Conservation (phyloP, 305 asterid genomes). For the Ilex paraguariensis region DNA sequence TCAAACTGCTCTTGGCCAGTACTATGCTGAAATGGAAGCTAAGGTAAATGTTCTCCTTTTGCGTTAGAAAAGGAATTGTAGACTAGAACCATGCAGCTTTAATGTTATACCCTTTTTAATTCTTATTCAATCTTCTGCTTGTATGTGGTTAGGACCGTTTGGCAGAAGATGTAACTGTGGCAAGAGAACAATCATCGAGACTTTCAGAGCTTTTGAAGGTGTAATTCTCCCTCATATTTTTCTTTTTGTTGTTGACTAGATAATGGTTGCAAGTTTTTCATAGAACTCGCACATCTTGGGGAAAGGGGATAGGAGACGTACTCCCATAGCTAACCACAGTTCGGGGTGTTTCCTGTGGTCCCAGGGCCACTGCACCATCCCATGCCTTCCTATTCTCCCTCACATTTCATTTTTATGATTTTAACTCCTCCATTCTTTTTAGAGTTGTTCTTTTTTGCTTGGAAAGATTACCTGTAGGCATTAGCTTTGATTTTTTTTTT, state of each 20-base stretch:
- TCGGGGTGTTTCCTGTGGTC: too few relatives aligned
- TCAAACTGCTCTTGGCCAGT: conserved; percentile 98
- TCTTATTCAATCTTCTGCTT: conserved; percentile 2
- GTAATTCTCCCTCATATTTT: conserved; percentile 9
- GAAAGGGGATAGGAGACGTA: too few relatives aligned
- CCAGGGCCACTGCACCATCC: too few relatives aligned
- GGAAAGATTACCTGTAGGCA: too few relatives aligned
- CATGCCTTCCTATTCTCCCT: too few relatives aligned
- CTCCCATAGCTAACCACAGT: too few relatives aligned
- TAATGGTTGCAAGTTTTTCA: background rate
- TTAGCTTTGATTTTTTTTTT: too few relatives aligned
- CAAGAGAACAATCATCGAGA: conserved; percentile 71
- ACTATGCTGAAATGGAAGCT: conserved; percentile 98
- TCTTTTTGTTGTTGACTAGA: background rate
- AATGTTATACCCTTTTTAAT: background rate
- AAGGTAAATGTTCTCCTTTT: conserved; percentile 46
- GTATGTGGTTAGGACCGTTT: conserved; percentile 70
- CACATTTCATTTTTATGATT: background rate
- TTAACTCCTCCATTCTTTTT: background rate
- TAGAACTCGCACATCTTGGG: background rate
- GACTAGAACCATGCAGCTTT: background rate
- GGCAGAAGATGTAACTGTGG: conserved; percentile 57
- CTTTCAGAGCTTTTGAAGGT: conserved; percentile 80
- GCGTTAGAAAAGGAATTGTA: background rate
- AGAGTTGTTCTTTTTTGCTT: background rate